Base-by-base conservation (phyloP, 352 stramenopile genomes). In the Aphanomyces euteiches region DNA sequence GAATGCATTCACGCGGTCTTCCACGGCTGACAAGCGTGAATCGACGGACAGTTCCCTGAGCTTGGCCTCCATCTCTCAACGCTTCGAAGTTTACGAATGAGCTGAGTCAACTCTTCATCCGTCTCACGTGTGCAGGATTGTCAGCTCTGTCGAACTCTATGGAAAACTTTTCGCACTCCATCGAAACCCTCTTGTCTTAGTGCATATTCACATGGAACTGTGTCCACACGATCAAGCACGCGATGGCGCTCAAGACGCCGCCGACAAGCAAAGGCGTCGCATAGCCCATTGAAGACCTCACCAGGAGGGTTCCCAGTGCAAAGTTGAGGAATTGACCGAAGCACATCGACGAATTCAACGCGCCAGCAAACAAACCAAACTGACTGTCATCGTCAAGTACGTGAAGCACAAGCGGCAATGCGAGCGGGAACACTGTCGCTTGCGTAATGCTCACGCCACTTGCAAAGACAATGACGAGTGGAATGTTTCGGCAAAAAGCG, bases 271-370 rank as follows among this genome's bases (percentile, higher is more conserved):
- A 78, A n/a, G 83, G 83, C 4, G 90, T 68, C 7, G 75, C 75
- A 60, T 90, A 90, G 1, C 83, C 85, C 21, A 91, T 72, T 54
- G 81, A 77, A 2, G 82, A 89, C 50, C 89, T 77, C 38, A 91
- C 83, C 2, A 93, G 69, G 12, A 74, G 78, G 50, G 83, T 76
- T 3, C 78, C 81, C 34, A 90, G 64, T 28, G 79, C 60, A 60
- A 91, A 91, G 73, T 93, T 93, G 53, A 93, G 76, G 45, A 93
- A 65, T 45, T 93, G 85, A 15, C 83, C 82, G 4, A 89, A 47
- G 73, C 83, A 90, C 69, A 89, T 93, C 54, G 85, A 79, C 54
- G 85, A 91, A 73, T 91, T 91, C 36, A 91, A 76, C 4, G 85
- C 85, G 4, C 85, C 83, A 8, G 90, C 82, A 60, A 89, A 90